phyloP scores from a whole-genome alignment of 208 protist genomes.

The Leishmania mexicana region DNA sequence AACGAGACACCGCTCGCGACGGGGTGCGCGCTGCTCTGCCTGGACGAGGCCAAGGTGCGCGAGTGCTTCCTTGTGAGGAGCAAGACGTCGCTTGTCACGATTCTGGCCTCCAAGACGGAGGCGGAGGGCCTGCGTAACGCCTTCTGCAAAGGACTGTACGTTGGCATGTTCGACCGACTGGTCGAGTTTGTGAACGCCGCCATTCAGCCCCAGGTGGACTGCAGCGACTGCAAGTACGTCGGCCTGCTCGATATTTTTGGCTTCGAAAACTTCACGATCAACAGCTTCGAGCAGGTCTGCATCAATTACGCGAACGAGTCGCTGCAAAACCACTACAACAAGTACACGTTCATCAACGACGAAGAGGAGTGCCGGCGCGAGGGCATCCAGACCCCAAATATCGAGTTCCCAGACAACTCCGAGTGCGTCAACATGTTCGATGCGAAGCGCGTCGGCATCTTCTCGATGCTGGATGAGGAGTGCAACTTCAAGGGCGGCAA shows the following conservation, averaged over 20 bases:
- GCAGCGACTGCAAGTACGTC: conserved; percentile 83
- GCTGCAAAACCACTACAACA: conserved; percentile 98
- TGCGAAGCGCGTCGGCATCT: conserved; percentile 73
- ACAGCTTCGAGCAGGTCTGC: conserved; percentile 98
- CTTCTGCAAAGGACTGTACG: conserved; percentile 92
- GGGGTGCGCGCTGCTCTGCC: conserved; percentile 66
- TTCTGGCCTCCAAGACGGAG: conserved; percentile 75
- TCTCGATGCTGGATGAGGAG: conserved; percentile 92
- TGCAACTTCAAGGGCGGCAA: conserved; percentile 83
- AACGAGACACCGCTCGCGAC: conserved; percentile 44
- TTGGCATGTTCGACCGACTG: conserved; percentile 89
- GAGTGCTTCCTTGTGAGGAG: conserved; percentile 85
- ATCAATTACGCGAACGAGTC: conserved; percentile 99
- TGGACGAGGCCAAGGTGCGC: conserved; percentile 55
- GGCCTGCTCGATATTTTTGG: conserved; percentile 97
- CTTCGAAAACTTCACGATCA: conserved; percentile 95
- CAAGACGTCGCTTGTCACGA: conserved; percentile 76
- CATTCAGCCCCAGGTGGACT: conserved; percentile 60
- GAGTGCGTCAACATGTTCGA: conserved; percentile 90
- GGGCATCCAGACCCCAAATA: conserved; percentile 78
- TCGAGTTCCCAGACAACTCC: conserved; percentile 89
- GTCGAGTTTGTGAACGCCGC: conserved; percentile 84
- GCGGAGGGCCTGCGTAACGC: conserved; percentile 83
- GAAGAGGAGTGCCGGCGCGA: conserved; percentile 91
- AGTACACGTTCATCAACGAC: conserved; percentile 95